These are phyloP conservation scores for Solanum etuberosum DNA, from an alignment of 257 asterid genomes.

Conservation along the genomic window DNA sequence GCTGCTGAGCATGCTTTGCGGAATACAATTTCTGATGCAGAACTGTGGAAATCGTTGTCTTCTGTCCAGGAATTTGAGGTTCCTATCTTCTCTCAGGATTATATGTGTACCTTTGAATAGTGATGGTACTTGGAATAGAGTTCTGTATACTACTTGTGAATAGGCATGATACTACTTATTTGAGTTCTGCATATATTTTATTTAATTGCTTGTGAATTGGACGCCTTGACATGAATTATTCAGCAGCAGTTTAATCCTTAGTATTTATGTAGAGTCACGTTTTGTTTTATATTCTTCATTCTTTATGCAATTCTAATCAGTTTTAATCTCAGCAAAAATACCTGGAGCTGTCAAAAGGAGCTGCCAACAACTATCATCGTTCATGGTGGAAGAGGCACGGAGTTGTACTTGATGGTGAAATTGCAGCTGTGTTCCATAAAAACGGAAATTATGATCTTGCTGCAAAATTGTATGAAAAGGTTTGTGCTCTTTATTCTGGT, in stretches of 20 bases:
- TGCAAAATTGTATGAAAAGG: slow-evolving; percentile 92
- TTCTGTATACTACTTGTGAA: neutral
- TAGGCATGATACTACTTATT: neutral
- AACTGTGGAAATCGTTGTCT: slow-evolving; percentile 65
- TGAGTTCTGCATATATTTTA: neutral
- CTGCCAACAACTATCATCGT: slow-evolving; percentile 86
- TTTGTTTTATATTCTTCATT: neutral
- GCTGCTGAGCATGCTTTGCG: slow-evolving; percentile 91
- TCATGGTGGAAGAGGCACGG: slow-evolving; percentile 99
- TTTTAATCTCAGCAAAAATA: slow-evolving; percentile 49
- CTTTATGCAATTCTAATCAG: slow-evolving; percentile 6
- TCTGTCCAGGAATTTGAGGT: slow-evolving; percentile 88
- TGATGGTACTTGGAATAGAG: neutral
- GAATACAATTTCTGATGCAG: slow-evolving; percentile 62
- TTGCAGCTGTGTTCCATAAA: slow-evolving; percentile 86
- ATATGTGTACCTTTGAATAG: neutral
- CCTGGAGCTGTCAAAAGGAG: slow-evolving; percentile 90
- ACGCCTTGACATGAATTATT: slow-evolving; percentile 4
- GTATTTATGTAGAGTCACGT: neutral
- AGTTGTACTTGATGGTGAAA: slow-evolving; percentile 97
- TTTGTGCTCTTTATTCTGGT: slow-evolving; percentile 97
- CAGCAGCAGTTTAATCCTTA: neutral
- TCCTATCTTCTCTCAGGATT: slow-evolving; percentile 7
- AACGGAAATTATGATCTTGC: slow-evolving; percentile 74
- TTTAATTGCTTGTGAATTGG: neutral